Evolutionary conservation across 2,329 filamentous ascomycete genomes (phyloP).

Genomic region (Balansia obtecta): DNA sequence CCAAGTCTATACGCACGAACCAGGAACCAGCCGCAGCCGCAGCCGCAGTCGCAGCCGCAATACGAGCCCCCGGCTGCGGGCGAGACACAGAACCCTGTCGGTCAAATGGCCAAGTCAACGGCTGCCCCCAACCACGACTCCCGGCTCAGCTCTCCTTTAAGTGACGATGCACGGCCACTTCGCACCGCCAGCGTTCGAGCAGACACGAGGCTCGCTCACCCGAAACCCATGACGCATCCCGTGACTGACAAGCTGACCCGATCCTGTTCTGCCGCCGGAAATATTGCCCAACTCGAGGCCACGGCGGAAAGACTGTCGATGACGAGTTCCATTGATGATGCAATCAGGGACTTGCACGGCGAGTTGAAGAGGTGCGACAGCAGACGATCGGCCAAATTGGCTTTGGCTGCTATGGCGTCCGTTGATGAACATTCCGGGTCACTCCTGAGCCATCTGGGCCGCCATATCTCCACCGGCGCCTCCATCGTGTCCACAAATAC

Average conservation of each 20-base stretch:
- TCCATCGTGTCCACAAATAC: slow-evolving; percentile 62
- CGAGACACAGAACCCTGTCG: slow-evolving; percentile 3
- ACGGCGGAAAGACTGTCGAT: slow-evolving; percentile 62
- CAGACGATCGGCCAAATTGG: slow-evolving; percentile 49
- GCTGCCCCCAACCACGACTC: slow-evolving; percentile 4
- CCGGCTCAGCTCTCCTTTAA: slow-evolving; percentile 5
- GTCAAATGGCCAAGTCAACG: slow-evolving; percentile 6
- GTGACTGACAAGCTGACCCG: slow-evolving; percentile 45
- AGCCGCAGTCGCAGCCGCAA: no score
- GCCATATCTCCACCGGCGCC: slow-evolving; percentile 35
- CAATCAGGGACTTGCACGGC: slow-evolving; percentile 60
- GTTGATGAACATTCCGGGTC: slow-evolving; percentile 1
- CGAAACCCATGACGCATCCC: slow-evolving; percentile 35
- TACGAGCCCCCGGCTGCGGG: slow-evolving; percentile 6
- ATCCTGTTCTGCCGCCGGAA: slow-evolving; percentile 49
- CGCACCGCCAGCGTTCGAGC: slow-evolving; percentile 28
- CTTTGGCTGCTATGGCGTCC: slow-evolving; percentile 22
- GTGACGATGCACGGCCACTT: slow-evolving; percentile 15
- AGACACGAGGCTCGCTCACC: slow-evolving; percentile 28
- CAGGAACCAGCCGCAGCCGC: slow-evolving; percentile 3
- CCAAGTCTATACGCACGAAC: slow-evolving; percentile 7
- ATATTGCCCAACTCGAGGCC: slow-evolving; percentile 63
- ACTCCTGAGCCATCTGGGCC: slow-evolving; percentile 18
- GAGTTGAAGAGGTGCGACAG: slow-evolving; percentile 61
- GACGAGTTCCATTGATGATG: slow-evolving; percentile 65